Evolutionary conservation across 2,329 filamentous ascomycete species (phyloP).

Genomic region (Chalara sp.): DNA sequence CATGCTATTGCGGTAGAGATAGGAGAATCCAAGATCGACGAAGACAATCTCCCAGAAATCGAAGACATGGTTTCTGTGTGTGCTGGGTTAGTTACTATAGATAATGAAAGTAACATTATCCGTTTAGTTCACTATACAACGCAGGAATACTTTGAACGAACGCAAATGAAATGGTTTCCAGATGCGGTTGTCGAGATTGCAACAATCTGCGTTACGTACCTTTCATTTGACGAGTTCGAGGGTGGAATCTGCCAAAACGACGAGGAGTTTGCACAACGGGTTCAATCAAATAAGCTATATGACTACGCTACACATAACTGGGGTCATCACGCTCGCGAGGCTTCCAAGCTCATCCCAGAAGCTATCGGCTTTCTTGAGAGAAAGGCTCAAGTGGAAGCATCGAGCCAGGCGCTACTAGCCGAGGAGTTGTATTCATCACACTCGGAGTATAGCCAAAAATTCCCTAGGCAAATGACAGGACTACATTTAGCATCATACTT

Average conservation of each 20-base stretch:
- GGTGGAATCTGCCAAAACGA: constrained; percentile 14
- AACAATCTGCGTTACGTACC: constrained; percentile 22
- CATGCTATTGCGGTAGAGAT: constrained; percentile 35
- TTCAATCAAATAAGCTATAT: constrained; percentile 22
- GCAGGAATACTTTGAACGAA: constrained; percentile 23
- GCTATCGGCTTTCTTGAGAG: too few species aligned
- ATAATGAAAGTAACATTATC: constrained; percentile 19
- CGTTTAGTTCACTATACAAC: constrained; percentile 25
- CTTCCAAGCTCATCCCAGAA: constrained; percentile 5
- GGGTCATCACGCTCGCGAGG: constrained; percentile 26
- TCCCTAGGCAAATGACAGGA: too few species aligned
- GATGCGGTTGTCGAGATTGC: constrained; percentile 12
- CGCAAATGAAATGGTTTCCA: constrained; percentile 9
- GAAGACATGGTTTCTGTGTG: constrained; percentile 11
- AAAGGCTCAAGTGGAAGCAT: too few species aligned
- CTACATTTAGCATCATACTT: too few species aligned
- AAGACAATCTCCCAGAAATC: constrained; percentile 17
- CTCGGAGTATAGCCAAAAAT: constrained; percentile 66
- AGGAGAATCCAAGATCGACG: constrained; percentile 23
- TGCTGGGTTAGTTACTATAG: constrained; percentile 14
- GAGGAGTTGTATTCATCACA: constrained; percentile 99
- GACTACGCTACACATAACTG: constrained; percentile 4
- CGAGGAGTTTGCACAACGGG: constrained; percentile 17
- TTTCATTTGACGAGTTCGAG: constrained; percentile 22
- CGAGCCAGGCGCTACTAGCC: constrained; percentile 97